Evolutionary conservation across 345 rosid genomes (phyloP), one percentile per base, ranked within the genome.

Genomic region (Eutrema japonicum): DNA sequence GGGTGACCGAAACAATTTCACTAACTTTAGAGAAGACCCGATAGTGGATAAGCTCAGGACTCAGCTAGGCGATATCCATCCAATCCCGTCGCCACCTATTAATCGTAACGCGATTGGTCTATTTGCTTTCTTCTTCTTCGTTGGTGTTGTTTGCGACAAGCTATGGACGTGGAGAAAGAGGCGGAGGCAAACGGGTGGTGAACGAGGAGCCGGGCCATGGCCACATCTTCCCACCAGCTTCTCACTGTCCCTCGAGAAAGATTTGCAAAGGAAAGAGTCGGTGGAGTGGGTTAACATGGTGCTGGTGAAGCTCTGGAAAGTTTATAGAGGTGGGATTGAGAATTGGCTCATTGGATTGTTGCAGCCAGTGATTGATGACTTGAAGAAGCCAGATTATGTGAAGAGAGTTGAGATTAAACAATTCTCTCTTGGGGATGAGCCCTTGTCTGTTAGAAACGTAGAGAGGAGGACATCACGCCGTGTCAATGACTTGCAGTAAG

Each of bases 221-320:
- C 84, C 95, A 13, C 97, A 83, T 71, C 92, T 94, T 53, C 98
- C 98, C 33, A 87, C 90, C 9, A 91, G 98, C 77, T 88, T 88
- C 46, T 80, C 96, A 0, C 63, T 78, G 79, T 85, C 93, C n/a
- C 74, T 95, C 84, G 99, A 95, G 85, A 87, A 89, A 78, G 99
- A 95, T 64, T 83, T 95, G 92, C 93, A 83, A 71, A 87, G 99
- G 85, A 95, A 95, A 70, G 99, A 95, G 75, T 95, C 98, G 0
- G 99, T 95, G 53, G 99, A 95, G 78, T 95, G 99, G 99, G 99
- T 95, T 42, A 95, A 95, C 68, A 95, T 95, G 98, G 99, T 95
- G 63, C 38, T 95, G 91, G 97, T 90, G 43, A 95, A 95, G 84
- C 67, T 92, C 41, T 90, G 98, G 99, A 95, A 92, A 82, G 99